Percentiles rank a stretch among this genome's conserved stretches.
Evolutionary conservation across 495 filamentous ascomycete species (phyloP).

Genomic region (Penicillium cinerascens): DNA sequence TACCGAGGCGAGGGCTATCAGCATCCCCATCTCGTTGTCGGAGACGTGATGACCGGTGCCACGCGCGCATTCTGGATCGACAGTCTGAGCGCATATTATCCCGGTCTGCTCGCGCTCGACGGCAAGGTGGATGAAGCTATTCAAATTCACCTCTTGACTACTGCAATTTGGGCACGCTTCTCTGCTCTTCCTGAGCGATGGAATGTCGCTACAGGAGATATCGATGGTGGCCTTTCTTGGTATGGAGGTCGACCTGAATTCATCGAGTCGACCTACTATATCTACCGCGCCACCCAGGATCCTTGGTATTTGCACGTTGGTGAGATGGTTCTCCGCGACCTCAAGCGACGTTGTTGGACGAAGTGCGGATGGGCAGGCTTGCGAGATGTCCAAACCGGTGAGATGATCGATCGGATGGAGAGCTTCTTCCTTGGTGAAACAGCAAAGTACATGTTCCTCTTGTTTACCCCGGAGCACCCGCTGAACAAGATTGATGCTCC

Average conservation of each 20-base stretch:
- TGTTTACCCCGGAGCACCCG: constrained; percentile 83
- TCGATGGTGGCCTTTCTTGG: constrained; percentile 87
- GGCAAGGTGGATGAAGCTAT: constrained; percentile 89
- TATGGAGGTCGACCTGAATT: constrained; percentile 96
- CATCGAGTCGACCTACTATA: constrained; percentile 89
- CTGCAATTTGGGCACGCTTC: constrained; percentile 91
- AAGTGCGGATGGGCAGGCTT: constrained; percentile 93
- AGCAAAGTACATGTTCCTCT: constrained; percentile 86
- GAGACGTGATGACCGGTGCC: constrained; percentile 80
- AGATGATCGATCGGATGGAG: constrained; percentile 95
- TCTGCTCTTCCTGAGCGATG: constrained; percentile 90
- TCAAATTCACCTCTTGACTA: constrained; percentile 80
- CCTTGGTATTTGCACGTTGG: constrained; percentile 95
- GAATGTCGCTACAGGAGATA: constrained; percentile 78
- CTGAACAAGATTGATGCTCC: constrained; percentile 80
- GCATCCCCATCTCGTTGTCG: constrained; percentile 89
- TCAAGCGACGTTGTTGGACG: constrained; percentile 87
- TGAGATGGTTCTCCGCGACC: constrained; percentile 89
- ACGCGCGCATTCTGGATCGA: constrained; percentile 88
- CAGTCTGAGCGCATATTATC: constrained; percentile 91
- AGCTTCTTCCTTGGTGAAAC: constrained; percentile 98
- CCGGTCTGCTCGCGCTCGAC: constrained; percentile 80
- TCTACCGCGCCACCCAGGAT: constrained; percentile 89
- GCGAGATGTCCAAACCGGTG: constrained; percentile 86
- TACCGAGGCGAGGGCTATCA: constrained; percentile 62